These are phyloP conservation scores for Boletus speciosus DNA, from an alignment of 768 basidiomycete species.

Conservation along the genomic window DNA sequence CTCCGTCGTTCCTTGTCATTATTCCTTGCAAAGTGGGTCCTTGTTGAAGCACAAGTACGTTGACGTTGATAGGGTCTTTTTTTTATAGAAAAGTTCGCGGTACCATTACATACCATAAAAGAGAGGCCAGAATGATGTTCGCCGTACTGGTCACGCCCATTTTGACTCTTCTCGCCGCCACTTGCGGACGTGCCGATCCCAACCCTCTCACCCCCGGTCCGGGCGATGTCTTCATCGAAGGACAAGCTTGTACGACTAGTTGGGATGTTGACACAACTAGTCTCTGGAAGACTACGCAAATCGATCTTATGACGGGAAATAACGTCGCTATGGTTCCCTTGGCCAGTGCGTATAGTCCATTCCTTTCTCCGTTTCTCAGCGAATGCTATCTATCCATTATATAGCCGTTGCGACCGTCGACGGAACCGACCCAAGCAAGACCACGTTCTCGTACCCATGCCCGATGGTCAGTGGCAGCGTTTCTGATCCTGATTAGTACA, in stretches of 20 bases:
- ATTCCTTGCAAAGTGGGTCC: conserved; percentile 5
- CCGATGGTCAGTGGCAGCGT: conserved; percentile 48
- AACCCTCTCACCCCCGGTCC: conserved; percentile 59
- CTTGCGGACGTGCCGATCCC: conserved; percentile 51
- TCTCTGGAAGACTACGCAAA: conserved; percentile 66
- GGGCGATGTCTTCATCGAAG: conserved; percentile 54
- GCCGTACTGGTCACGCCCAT: background rate
- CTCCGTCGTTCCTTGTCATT: conserved; percentile 11
- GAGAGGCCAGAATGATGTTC: conserved; percentile 14
- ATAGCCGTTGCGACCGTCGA: conserved; percentile 65
- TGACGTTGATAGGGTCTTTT: too few species aligned
- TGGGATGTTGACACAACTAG: conserved; percentile 63
- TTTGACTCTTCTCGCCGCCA: conserved; percentile 25
- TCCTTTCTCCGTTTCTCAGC: background rate
- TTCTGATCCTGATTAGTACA: background rate
- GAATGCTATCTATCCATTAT: background rate
- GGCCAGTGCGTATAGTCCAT: conserved; percentile 46
- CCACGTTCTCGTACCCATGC: conserved; percentile 55
- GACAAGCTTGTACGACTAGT: conserved; percentile 48
- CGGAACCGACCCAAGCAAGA: conserved; percentile 50
- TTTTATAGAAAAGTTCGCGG: too few species aligned
- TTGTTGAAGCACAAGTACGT: background rate
- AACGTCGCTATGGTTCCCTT: conserved; percentile 68
- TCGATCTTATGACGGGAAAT: conserved; percentile 77
- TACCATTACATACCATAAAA: background rate